Conservation (phyloP, 2,329 filamentous ascomycete genomes). For the Trichophyton rubrum region DNA sequence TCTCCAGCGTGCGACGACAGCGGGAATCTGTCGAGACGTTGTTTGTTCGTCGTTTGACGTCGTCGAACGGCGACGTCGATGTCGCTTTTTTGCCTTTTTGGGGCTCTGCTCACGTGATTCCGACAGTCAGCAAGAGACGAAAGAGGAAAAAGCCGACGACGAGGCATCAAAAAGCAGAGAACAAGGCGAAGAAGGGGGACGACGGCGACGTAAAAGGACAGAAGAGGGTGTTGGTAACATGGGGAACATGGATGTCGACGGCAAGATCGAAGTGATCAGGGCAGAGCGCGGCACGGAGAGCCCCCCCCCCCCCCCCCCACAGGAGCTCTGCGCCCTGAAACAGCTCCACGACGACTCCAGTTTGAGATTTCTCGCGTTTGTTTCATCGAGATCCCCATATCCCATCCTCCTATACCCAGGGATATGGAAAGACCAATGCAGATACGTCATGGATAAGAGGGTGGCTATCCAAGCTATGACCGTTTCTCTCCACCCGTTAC, state of each 20-base stretch:
- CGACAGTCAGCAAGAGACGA: background rate
- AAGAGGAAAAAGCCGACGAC: background rate
- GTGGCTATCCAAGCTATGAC: too few species aligned
- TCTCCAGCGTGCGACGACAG: background rate
- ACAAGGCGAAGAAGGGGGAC: background rate
- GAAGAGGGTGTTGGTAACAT: background rate
- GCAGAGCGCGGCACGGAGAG: background rate
- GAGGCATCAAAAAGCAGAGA: background rate
- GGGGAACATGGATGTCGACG: background rate
- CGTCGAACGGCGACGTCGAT: background rate
- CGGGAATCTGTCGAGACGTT: background rate
- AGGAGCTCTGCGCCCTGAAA: background rate
- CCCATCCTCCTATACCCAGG: background rate
- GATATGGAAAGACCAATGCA: too few species aligned
- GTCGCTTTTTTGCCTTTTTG: background rate
- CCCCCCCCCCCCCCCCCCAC: too few species aligned
- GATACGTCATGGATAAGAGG: too few species aligned
- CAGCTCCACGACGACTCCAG: background rate
- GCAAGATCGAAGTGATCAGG: background rate
- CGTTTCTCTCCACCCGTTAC: too few species aligned
- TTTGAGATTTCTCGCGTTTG: background rate
- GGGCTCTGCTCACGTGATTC: slow-evolving; percentile 1
- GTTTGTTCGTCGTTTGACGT: background rate
- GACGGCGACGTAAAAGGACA: background rate
- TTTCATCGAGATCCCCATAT: background rate